Evolutionary conservation across 1,284 basidiomycete species (phyloP).

Genomic region (Gymnopus androsaceus): DNA sequence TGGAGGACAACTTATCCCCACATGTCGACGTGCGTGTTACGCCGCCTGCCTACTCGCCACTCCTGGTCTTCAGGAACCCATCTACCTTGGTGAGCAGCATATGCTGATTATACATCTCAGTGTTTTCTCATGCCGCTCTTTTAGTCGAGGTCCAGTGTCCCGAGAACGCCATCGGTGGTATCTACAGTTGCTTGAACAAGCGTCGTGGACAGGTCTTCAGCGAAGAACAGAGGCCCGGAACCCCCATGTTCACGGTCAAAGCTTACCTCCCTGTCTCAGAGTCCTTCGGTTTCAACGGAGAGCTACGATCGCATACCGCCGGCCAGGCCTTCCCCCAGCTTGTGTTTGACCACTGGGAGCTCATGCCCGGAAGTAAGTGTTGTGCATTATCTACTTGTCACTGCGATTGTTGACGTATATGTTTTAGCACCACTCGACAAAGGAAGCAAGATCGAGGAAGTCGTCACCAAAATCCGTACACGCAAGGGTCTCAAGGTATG

Average conservation of each 20-base stretch:
- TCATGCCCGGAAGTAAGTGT: slow-evolving; percentile 77
- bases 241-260: slow-evolving; percentile 99
- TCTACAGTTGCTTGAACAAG: slow-evolving; percentile 95
- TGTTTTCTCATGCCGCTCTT: not conserved
- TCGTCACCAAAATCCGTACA: slow-evolving; percentile 82
- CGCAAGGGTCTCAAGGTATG: slow-evolving; percentile 92
- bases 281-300: slow-evolving; percentile 99
- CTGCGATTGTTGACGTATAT: slow-evolving; percentile 16
- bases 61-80: slow-evolving; percentile 93
- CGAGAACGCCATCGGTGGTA: slow-evolving; percentile 97
- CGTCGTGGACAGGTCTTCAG: slow-evolving; percentile 98
- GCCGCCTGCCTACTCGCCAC: slow-evolving; percentile 92
- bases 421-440: slow-evolving; percentile 72
- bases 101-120: not conserved
- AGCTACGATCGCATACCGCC: slow-evolving; percentile 88
- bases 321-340: slow-evolving; percentile 98
- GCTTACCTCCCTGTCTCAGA: slow-evolving; percentile 96
- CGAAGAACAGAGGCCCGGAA: slow-evolving; percentile 96
- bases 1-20: slow-evolving; percentile 98
- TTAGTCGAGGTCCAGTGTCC: slow-evolving; percentile 97
- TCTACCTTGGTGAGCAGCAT: slow-evolving; percentile 81
- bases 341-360: slow-evolving; percentile 93
- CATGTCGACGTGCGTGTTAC: slow-evolving; percentile 94
- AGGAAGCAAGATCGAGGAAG: slow-evolving; percentile 87
- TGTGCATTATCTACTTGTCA: slow-evolving; percentile 27